Percentiles rank a stretch among this genome's conserved stretches.
Conservation (phyloP, 768 basidiomycete species). For the Tephrocybe sp. region DNA sequence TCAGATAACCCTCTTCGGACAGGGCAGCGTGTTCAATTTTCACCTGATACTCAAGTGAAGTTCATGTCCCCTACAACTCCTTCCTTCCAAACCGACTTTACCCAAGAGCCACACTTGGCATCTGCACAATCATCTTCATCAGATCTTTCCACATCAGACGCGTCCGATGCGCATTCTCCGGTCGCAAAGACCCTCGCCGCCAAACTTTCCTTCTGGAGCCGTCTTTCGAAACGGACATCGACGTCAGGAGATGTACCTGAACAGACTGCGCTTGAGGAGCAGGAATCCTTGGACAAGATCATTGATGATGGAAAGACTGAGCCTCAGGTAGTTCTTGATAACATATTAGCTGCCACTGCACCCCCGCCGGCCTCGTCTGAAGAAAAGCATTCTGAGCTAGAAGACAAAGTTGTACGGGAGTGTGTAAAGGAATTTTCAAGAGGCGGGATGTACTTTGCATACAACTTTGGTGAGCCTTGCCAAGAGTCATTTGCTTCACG, state of each 20-base stretch:
- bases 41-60: slow-evolving; percentile 43
- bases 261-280: slow-evolving; percentile 21
- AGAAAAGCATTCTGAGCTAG: slow-evolving; percentile 72
- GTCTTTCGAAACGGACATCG: slow-evolving; percentile 46
- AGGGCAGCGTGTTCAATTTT: slow-evolving; percentile 50
- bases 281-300: slow-evolving; percentile 38
- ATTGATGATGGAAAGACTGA: slow-evolving; percentile 44
- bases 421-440: slow-evolving; percentile 73
- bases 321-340: slow-evolving; percentile 51
- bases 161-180: slow-evolving; percentile 34
- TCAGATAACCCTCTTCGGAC: slow-evolving; percentile 15
- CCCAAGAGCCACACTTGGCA: slow-evolving; percentile 25
- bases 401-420: slow-evolving; percentile 80
- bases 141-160: slow-evolving; percentile 31
- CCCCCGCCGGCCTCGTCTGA: slow-evolving; percentile 60
- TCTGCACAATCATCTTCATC: slow-evolving; percentile 44
- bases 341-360: slow-evolving; percentile 58
- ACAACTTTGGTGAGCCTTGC: slow-evolving; percentile 66
- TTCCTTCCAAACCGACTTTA: slow-evolving; percentile 19
- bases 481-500: not conserved
- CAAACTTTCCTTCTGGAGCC: slow-evolving; percentile 75
- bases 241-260: slow-evolving; percentile 5
- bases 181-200: slow-evolving; percentile 62
- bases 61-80: slow-evolving; percentile 35
- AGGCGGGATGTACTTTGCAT: slow-evolving; percentile 89